A percentile compares a stretch with the other conserved stretches of the same genome.
Evolutionary conservation across 1,284 basidiomycete species (phyloP).

Genomic region (Athelia sp.): DNA sequence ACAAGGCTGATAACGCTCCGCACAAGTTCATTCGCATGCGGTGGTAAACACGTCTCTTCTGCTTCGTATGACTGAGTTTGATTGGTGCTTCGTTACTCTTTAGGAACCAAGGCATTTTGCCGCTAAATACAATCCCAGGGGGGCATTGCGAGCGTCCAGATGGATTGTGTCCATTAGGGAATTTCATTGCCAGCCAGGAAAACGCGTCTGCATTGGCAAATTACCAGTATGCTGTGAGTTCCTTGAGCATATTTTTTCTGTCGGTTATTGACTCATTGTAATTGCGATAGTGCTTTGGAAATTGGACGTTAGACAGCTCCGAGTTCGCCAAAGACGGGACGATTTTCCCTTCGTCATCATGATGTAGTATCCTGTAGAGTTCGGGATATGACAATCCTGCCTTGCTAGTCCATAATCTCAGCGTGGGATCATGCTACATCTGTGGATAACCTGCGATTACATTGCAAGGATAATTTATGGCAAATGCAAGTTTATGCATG

Average conservation of each 20-base stretch:
- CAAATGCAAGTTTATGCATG: too few relatives aligned
- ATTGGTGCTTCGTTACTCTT: neutral
- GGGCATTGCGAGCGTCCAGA: neutral
- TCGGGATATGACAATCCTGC: too few relatives aligned
- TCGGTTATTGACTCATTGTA: neutral
- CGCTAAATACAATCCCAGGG: neutral
- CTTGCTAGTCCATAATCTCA: too few relatives aligned
- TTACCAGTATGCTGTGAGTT: neutral
- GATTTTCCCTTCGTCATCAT: neutral
- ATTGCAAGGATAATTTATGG: too few relatives aligned
- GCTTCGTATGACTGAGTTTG: neutral
- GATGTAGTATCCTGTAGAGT: too few relatives aligned
- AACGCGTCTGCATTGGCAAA: neutral
- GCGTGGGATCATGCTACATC: too few relatives aligned
- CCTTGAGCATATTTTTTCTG: neutral
- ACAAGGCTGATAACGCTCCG: neutral
- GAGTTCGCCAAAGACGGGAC: neutral
- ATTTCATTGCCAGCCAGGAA: neutral
- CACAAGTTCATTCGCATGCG: slow-evolving; percentile 1
- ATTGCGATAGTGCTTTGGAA: neutral
- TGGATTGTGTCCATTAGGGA: neutral
- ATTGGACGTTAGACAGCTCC: neutral
- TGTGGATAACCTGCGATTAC: too few relatives aligned
- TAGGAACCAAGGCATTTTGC: neutral
- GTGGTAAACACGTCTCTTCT: neutral